Base-by-base conservation (phyloP, 208 protist genomes). In the Crithidia bombi region DNA sequence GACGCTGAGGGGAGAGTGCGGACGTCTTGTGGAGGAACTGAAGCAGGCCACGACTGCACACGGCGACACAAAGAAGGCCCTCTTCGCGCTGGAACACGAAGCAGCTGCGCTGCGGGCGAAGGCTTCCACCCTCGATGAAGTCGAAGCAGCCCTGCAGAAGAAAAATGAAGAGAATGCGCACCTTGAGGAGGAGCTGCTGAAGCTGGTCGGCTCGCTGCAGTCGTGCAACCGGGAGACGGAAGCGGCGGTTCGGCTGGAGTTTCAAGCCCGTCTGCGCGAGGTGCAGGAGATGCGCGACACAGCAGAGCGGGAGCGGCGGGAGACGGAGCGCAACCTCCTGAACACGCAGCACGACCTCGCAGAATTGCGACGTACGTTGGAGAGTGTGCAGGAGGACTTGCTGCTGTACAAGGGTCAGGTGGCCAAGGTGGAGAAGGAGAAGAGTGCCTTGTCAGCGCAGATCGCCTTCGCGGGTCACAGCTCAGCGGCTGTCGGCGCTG, bases 211-310 rank as follows among this genome's bases (percentile, higher is more conserved):
- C 19, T 79, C 85, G 9, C 77, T 96, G 61, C 86, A 91, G 47
- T 64, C 68, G n/a, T 94, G 86, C 69, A 87, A 83, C 75, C 75
- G 84, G 12, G 91, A 96, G 54, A 92, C 89, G 35, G 88, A 92
- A 73, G 75, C 79, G 46, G 87, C 86, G 0, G 91, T 96, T 43
- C 82, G 89, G 6, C 73, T 77, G 14, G 91, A 96, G 78, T 76
- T 86, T n/a, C 39, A 78, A 21, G 58, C 73, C n/a, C 87, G 86
- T n/a, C 64, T 96, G 21, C 46, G 39, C 6, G 91, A 93, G 35
- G 55, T 93, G 39, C 78, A 94, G 69, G 82, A 81, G 67, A 85
- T 87, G 78, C 86, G 86, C 23, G 88, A 94, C 56, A 67, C 69
- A 47, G 87, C 87, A 6, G 86, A 94, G 44, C 63, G 79, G 21